phyloP scores from a whole-genome alignment of 75 land plant species.

The Pseudotsuga menziesii region DNA sequence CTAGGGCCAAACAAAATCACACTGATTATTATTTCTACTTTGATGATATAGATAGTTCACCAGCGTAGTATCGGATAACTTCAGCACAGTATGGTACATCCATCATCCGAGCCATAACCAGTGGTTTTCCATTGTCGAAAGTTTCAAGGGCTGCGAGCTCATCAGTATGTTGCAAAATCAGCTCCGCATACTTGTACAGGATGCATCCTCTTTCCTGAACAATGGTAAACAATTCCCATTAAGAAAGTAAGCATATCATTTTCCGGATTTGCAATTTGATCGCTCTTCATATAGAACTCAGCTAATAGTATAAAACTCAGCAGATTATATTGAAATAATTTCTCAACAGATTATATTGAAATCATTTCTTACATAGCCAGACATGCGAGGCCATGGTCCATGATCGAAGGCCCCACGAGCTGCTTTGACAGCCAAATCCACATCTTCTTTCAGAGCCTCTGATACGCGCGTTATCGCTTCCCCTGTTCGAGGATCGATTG shows the following conservation, averaged over 20 bases:
- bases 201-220: constrained; percentile 62
- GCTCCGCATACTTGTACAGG: constrained; percentile 59
- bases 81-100: constrained; percentile 42
- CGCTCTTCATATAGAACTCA: neutral
- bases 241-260: too few relatives aligned
- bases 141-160: constrained; percentile 57
- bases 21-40: too few relatives aligned
- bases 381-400: constrained; percentile 23
- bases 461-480: constrained; percentile 21
- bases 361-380: constrained; percentile 11
- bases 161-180: constrained; percentile 60
- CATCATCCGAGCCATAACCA: constrained; percentile 21
- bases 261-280: too few relatives aligned
- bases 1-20: too few relatives aligned
- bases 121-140: constrained; percentile 65
- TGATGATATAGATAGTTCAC: constrained; percentile 7
- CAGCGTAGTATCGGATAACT: constrained; percentile 54
- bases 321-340: neutral
- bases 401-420: constrained; percentile 19
- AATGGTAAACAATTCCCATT: constrained; percentile 35
- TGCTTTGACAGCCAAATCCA: constrained; percentile 21
- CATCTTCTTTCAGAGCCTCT: constrained; percentile 26
- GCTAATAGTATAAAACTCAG: neutral
- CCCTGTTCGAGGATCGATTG: constrained; percentile 23
- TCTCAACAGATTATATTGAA: neutral